phyloP scores from a whole-genome alignment of 2,329 filamentous ascomycete genomes.

The Cytospora leucostoma region DNA sequence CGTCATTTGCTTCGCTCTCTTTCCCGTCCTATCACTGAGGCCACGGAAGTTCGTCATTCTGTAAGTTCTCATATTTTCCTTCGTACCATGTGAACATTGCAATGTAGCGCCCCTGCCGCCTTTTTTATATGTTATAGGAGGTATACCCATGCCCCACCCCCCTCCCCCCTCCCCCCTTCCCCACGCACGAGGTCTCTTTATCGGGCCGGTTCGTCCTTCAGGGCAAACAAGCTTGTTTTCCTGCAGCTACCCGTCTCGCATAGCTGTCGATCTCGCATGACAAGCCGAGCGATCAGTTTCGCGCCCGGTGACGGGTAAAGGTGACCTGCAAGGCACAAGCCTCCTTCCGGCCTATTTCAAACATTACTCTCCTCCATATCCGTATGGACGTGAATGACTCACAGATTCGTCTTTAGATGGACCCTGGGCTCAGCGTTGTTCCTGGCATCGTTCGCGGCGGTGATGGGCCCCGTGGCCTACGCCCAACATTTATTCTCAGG shows the following conservation, averaged over 20 bases:
- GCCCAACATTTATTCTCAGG: slow-evolving; percentile 80
- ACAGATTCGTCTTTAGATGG: slow-evolving; percentile 65
- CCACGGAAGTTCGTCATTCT: slow-evolving; percentile 95
- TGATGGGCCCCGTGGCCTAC: slow-evolving; percentile 90
- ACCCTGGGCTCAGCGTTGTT: slow-evolving; percentile 89
- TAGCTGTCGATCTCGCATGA: slow-evolving; percentile 35
- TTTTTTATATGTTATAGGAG: background rate
- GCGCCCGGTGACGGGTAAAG: slow-evolving; percentile 31
- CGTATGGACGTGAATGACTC: slow-evolving; percentile 8
- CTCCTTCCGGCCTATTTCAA: slow-evolving; percentile 11
- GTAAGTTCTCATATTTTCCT: slow-evolving; percentile 63
- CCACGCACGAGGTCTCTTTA: slow-evolving; percentile 22
- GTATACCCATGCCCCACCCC: slow-evolving; percentile 19
- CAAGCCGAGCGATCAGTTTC: slow-evolving; percentile 24
- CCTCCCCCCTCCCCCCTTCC: slow-evolving; percentile 11
- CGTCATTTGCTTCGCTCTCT: slow-evolving; percentile 86
- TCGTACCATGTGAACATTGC: slow-evolving; percentile 23
- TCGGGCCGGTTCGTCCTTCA: slow-evolving; percentile 16
- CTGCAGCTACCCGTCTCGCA: slow-evolving; percentile 42
- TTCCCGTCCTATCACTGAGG: slow-evolving; percentile 76
- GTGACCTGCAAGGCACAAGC: slow-evolving; percentile 31
- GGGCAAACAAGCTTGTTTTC: slow-evolving; percentile 31
- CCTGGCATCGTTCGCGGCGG: slow-evolving; percentile 85
- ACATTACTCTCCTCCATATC: background rate
- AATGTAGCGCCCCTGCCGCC: slow-evolving; percentile 16